A percentile compares a stretch with the other conserved stretches of the same genome.
Evolutionary conservation across 2,329 filamentous ascomycete genomes (phyloP).

Genomic region (Aureobasidium sp.): DNA sequence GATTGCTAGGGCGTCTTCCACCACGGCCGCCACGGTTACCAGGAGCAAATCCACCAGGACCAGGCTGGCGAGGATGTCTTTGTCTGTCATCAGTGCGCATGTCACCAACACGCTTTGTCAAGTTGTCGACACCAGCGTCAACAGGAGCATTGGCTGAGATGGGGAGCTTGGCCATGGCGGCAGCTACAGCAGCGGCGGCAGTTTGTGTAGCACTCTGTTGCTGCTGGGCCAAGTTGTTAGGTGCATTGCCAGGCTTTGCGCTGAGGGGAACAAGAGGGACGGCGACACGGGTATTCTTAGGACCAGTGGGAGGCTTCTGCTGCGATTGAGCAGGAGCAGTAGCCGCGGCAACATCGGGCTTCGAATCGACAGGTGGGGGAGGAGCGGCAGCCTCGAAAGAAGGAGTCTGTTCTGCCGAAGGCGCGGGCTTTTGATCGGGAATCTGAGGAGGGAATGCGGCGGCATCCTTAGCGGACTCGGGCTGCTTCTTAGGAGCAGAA

Average conservation of each 20-base stretch:
- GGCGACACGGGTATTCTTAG: constrained; percentile 44
- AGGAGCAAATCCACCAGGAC: constrained; percentile 30
- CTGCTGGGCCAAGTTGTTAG: constrained; percentile 23
- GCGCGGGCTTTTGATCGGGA: constrained; percentile 21
- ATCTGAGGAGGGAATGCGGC: constrained; percentile 16
- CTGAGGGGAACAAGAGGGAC: constrained; percentile 48
- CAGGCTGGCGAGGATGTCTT: constrained; percentile 41
- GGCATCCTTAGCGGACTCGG: constrained; percentile 16
- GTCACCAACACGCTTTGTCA: constrained; percentile 66
- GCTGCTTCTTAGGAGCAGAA: constrained; percentile 29
- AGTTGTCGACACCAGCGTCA: constrained; percentile 45
- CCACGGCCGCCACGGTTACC: constrained; percentile 34
- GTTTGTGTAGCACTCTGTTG: constrained; percentile 60
- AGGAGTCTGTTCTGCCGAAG: constrained; percentile 21
- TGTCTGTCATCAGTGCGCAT: constrained; percentile 57
- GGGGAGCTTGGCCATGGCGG: constrained; percentile 65
- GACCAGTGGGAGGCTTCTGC: constrained; percentile 33
- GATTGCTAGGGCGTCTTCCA: constrained; percentile 22
- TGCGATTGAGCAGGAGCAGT: constrained; percentile 39
- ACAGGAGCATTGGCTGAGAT: constrained; percentile 13
- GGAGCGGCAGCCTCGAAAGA: constrained; percentile 41
- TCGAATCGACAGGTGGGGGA: constrained; percentile 58
- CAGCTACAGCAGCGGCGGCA: constrained; percentile 66
- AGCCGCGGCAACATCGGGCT: constrained; percentile 53
- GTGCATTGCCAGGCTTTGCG: constrained; percentile 28